phyloP scores from a whole-genome alignment of 805 yeast genomes.

The Spencermartinsiella europaea region DNA sequence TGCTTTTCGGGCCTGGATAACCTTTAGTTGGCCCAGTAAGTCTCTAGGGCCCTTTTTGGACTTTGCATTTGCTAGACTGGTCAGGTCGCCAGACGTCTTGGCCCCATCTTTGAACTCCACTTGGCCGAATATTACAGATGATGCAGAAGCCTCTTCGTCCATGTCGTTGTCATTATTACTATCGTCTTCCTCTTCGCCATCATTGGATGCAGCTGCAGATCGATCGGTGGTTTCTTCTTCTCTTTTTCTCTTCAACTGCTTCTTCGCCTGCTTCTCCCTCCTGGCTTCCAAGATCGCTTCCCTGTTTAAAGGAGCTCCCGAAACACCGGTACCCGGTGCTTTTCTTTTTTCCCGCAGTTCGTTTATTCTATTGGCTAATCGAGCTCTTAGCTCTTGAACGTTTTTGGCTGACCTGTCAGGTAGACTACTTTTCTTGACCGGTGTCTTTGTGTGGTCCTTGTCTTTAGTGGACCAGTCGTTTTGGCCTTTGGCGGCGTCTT shows the following conservation, averaged over 20 bases:
- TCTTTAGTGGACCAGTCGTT: slow-evolving; percentile 23
- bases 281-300: slow-evolving; percentile 60
- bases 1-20: slow-evolving; percentile 67
- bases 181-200: slow-evolving; percentile 39
- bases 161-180: slow-evolving; percentile 34
- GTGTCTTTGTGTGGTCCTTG: slow-evolving; percentile 21
- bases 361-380: slow-evolving; percentile 68
- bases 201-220: slow-evolving; percentile 29
- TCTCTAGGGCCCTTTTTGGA: slow-evolving; percentile 83
- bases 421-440: neutral
- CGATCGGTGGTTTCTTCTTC: slow-evolving; percentile 34
- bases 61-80: slow-evolving; percentile 48
- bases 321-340: slow-evolving; percentile 79
- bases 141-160: slow-evolving; percentile 32
- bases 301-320: slow-evolving; percentile 81
- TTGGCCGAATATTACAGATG: slow-evolving; percentile 65
- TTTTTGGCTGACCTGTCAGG: slow-evolving; percentile 27
- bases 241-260: slow-evolving; percentile 29
- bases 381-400: slow-evolving; percentile 66
- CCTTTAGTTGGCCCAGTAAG: slow-evolving; percentile 71
- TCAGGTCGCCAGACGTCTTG: slow-evolving; percentile 66
- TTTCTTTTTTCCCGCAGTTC: slow-evolving; percentile 72
- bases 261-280: slow-evolving; percentile 35
- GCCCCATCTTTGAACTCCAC: slow-evolving; percentile 81
- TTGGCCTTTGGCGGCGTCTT: slow-evolving; percentile 21